Evolutionary conservation across 441 rosid genomes (phyloP).

Genomic region (Erodium trifolium): DNA sequence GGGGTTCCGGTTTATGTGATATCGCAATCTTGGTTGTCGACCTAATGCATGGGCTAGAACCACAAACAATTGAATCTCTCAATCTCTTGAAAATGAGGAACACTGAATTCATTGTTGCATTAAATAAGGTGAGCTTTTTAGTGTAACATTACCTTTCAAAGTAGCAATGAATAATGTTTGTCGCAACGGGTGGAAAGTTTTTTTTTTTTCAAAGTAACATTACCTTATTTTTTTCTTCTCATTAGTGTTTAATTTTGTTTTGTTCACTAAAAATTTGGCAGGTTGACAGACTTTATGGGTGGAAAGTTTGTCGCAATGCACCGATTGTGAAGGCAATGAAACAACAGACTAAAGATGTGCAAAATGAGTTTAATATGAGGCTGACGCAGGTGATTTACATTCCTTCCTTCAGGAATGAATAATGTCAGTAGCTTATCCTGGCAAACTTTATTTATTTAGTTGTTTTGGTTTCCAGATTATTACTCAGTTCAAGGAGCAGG

Average conservation of each 20-base stretch:
- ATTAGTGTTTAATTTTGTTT: constrained; percentile 9
- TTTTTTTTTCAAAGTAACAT: neutral
- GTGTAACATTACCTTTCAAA: neutral
- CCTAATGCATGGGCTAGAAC: constrained; percentile 93
- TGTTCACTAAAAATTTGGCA: constrained; percentile 25
- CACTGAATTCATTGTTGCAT: constrained; percentile 84
- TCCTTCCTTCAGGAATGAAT: constrained; percentile 8
- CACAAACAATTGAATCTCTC: constrained; percentile 88
- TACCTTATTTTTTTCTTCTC: neutral
- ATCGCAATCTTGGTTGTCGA: constrained; percentile 96
- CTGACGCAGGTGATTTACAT: constrained; percentile 38
- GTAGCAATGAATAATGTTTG: no score
- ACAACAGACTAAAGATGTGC: constrained; percentile 69
- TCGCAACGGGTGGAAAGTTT: no score
- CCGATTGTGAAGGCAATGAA: constrained; percentile 70
- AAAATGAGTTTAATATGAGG: constrained; percentile 67
- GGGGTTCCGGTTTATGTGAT: constrained; percentile 95
- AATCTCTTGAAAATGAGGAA: constrained; percentile 83
- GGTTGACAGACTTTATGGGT: constrained; percentile 93
- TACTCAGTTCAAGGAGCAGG: constrained; percentile 86
- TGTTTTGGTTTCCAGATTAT: constrained; percentile 39
- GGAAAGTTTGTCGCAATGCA: constrained; percentile 72
- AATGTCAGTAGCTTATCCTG: neutral
- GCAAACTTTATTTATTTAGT: constrained; percentile 18
- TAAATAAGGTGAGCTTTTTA: constrained; percentile 60